Evolutionary conservation across 257 asterid genomes (phyloP), one percentile per base, ranked within the genome.

Genomic region (Oldenlandia corymbosa): DNA sequence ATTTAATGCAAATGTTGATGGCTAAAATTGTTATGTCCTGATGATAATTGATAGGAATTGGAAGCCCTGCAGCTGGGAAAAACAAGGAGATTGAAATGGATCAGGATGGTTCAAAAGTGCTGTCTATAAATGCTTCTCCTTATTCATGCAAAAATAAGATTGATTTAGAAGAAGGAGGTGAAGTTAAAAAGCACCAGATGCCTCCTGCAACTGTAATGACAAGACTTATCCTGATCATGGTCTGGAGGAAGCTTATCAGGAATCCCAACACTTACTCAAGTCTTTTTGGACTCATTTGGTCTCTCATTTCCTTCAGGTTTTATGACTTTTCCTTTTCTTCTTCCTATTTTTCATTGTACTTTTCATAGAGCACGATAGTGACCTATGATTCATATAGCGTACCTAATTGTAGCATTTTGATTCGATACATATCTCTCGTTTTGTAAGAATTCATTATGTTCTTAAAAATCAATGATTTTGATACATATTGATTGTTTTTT

Each of bases 191-290:
- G 67, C 80, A 84, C 30, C 96, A 81, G 58, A 91, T 91, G 98
- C 98, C 98, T 52, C 96, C 98, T 0, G 84, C 98, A 17, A 86
- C 92, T 70, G 98, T 91, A 12, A 88, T 91, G 98, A 91, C 92
- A 18, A 88, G 95, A 77, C 92, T 91, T 21, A 88, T 91, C 5
- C 70, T 91, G 26, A 88, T 91, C 66, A 91, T 91, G 96, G 98
- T 91, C 13, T 91, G 96, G 98, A 83, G 96, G 62, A 91, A 91
- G 62, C 86, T 88, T 48, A 91, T 91, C 43, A 86, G 96, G 74
- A 91, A 91, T 71, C 98, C 98, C 74, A 91, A 91, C 60, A 91
- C 96, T 56, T 91, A 91, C 63, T 83, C 98, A 36, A 91, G 96
- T 65, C 82, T 85, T 53, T 11, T 88, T 13, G 98, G 98, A 36